Conservation (phyloP, 768 basidiomycete species). For the Porphyrellus cyaneotinctus region DNA sequence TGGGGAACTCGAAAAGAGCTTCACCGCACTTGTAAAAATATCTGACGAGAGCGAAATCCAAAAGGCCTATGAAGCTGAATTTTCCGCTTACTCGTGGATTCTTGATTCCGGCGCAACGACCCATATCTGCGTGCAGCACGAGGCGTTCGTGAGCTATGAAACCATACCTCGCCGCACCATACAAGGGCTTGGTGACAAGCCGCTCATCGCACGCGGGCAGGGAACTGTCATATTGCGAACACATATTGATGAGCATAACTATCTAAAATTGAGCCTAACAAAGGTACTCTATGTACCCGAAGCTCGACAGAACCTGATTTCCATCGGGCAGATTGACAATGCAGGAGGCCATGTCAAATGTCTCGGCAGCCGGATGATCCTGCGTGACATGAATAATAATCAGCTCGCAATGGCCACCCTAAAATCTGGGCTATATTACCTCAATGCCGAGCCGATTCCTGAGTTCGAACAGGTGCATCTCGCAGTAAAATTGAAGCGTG, state of each 20-base stretch:
- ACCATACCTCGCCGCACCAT: no score
- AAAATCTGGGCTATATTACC: no score
- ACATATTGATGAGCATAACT: background rate
- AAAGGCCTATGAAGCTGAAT: background rate
- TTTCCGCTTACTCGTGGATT: background rate
- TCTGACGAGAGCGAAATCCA: background rate
- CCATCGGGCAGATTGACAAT: no score
- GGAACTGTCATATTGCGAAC: background rate
- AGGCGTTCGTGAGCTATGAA: background rate
- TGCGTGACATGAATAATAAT: no score
- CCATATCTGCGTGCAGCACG: background rate
- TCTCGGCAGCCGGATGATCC: no score
- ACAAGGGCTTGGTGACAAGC: no score
- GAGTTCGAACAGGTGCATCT: no score
- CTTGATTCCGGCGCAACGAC: background rate
- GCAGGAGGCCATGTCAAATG: no score
- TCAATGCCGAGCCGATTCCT: no score
- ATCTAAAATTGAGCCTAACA: background rate
- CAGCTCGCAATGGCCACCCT: no score
- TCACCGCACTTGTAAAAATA: background rate
- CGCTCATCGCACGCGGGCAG: background rate
- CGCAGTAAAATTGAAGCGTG: no score
- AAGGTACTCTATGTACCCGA: background rate
- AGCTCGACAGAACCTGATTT: background rate
- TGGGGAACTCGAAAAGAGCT: background rate